Percentiles rank a stretch among this genome's conserved stretches.
phyloP scores from a whole-genome alignment of 202 grass and related monocot genomes.

The Zizania palustris region DNA sequence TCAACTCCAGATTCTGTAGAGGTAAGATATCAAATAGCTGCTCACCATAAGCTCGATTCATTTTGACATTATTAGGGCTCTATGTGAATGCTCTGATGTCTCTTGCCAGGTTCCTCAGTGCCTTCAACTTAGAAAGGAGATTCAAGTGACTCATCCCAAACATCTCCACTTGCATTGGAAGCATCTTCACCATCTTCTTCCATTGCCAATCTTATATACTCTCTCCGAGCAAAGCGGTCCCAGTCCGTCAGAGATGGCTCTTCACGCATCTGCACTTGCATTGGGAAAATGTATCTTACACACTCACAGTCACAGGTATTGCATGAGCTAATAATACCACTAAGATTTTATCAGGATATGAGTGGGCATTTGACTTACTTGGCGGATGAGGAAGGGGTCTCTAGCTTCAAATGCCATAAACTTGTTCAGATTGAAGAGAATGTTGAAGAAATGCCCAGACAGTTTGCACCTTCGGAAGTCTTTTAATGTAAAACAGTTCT shows the following conservation, averaged over 20 bases:
- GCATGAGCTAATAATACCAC: not conserved
- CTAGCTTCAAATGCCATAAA: slow-evolving; percentile 96
- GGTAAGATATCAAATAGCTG: slow-evolving; percentile 44
- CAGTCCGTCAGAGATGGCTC: slow-evolving; percentile 95
- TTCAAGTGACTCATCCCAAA: slow-evolving; percentile 96
- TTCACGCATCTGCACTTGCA: slow-evolving; percentile 79
- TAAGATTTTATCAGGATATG: slow-evolving; percentile 44
- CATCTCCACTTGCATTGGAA: slow-evolving; percentile 96
- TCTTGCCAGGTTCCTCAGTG: not conserved
- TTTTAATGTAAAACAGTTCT: slow-evolving; percentile 64
- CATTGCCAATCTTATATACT: slow-evolving; percentile 94
- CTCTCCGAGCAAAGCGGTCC: slow-evolving; percentile 93
- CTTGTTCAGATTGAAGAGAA: slow-evolving; percentile 98
- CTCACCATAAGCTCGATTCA: slow-evolving; percentile 31
- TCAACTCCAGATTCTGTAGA: slow-evolving; percentile 41
- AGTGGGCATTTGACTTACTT: slow-evolving; percentile 58
- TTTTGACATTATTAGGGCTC: slow-evolving; percentile 42
- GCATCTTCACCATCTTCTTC: slow-evolving; percentile 99
- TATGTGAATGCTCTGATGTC: slow-evolving; percentile 29
- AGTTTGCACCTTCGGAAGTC: slow-evolving; percentile 84
- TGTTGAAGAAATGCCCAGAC: slow-evolving; percentile 91
- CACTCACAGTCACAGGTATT: slow-evolving; percentile 15
- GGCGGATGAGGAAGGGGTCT: slow-evolving; percentile 97
- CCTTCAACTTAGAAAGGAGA: slow-evolving; percentile 67
- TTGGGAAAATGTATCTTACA: slow-evolving; percentile 31